Percentiles rank a stretch among this genome's conserved stretches.
These are phyloP conservation scores for Cladosporium halotolerans DNA, from an alignment of 2,329 filamentous ascomycete species.

Conservation along the genomic window DNA sequence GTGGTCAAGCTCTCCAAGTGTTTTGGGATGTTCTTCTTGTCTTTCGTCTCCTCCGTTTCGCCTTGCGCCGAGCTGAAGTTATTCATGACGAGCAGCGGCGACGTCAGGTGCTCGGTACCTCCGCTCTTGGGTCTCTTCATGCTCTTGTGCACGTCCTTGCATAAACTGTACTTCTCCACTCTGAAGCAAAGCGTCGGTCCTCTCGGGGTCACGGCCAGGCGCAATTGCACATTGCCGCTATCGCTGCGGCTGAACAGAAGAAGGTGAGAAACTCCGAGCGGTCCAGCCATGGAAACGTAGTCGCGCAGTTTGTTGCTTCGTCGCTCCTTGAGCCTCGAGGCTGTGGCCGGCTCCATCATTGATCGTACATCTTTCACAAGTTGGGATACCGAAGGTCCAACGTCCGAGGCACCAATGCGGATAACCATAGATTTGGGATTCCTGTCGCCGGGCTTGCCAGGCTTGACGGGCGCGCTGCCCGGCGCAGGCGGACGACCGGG, in stretches of 20 bases:
- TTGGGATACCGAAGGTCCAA: constrained; percentile 85
- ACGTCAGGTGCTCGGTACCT: constrained; percentile 68
- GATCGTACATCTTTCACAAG: constrained; percentile 82
- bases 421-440: constrained; percentile 97
- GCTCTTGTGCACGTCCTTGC: constrained; percentile 79
- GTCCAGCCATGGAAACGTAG: constrained; percentile 92
- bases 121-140: constrained; percentile 76
- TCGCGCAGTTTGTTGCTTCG: constrained; percentile 82
- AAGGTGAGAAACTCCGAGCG: constrained; percentile 85
- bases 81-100: constrained; percentile 97
- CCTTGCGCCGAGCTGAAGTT: constrained; percentile 64
- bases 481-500: constrained; percentile 49
- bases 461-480: constrained; percentile 47
- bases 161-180: constrained; percentile 89
- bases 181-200: constrained; percentile 92
- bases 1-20: constrained; percentile 90
- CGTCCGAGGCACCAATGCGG: constrained; percentile 87
- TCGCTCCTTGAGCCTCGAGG: constrained; percentile 80
- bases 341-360: constrained; percentile 96
- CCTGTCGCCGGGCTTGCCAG: constrained; percentile 50
- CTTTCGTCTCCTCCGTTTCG: constrained; percentile 33
- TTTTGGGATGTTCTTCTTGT: constrained; percentile 65
- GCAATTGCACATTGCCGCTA: constrained; percentile 85
- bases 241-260: constrained; percentile 87
- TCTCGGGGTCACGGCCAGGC: constrained; percentile 77